These are phyloP conservation scores for Alternaria postmessia DNA, from an alignment of 2,329 filamentous ascomycete species.

Conservation along the genomic window DNA sequence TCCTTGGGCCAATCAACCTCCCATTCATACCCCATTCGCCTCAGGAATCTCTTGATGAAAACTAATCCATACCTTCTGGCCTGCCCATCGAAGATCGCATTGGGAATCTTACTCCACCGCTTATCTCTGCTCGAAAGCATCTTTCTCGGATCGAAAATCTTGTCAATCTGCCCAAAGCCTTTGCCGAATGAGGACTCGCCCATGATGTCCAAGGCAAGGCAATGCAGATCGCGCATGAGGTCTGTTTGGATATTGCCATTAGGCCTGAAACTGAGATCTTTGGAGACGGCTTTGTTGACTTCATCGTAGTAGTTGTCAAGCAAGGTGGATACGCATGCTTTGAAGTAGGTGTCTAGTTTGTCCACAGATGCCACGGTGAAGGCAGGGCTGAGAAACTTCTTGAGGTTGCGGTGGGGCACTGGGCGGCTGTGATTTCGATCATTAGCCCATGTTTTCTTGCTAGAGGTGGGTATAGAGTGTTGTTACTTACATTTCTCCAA, in stretches of 20 bases:
- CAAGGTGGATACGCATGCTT: slow-evolving; percentile 2
- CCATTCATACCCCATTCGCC: slow-evolving; percentile 1
- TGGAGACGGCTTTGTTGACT: neutral
- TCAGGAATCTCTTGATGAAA: slow-evolving; percentile 1
- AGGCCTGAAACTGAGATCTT: neutral
- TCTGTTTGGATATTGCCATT: slow-evolving; percentile 3
- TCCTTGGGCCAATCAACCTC: slow-evolving; percentile 9
- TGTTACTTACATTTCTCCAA: neutral
- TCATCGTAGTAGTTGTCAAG: slow-evolving; percentile 4
- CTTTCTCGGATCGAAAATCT: slow-evolving; percentile 6
- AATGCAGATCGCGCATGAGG: slow-evolving; percentile 6
- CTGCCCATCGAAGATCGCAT: slow-evolving; percentile 4
- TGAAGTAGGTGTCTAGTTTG: slow-evolving; percentile 9
- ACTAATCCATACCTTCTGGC: slow-evolving; percentile 5
- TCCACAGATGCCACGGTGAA: neutral
- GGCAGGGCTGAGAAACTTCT: slow-evolving; percentile 7
- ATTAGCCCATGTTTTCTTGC: neutral
- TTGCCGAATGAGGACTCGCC: slow-evolving; percentile 5
- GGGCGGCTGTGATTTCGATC: neutral
- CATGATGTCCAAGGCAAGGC: slow-evolving; percentile 7
- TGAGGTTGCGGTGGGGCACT: neutral
- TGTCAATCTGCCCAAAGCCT: slow-evolving; percentile 7
- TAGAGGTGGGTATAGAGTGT: neutral
- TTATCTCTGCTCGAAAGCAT: neutral
- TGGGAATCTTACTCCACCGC: slow-evolving; percentile 1